Base-by-base conservation (phyloP, 306 rosid genomes). In the Dryas alaskensis region DNA sequence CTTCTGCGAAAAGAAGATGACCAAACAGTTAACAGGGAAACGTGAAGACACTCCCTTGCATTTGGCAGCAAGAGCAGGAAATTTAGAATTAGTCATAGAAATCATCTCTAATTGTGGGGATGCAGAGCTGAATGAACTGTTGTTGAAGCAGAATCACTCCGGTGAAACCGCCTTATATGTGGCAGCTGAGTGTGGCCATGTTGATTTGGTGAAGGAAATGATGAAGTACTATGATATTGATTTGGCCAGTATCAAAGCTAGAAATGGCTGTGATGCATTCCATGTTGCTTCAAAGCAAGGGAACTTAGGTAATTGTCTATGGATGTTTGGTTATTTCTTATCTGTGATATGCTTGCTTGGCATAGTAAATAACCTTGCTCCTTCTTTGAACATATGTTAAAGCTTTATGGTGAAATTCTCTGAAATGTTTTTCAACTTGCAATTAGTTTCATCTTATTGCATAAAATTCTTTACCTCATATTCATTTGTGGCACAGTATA, bases 201-300 rank as follows among this genome's bases (percentile, higher is more conserved):
- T 78, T 66, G 90, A 87, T 69, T 69, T 87, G 68, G 85, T 84
- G 59, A 84, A 87, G 80, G 87, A 74, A 75, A 64, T 89, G 86
- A 84, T 91, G 58, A 74, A 54, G 76, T 75, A 78, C 73, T 83
- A 82, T 69, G 90, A 91, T 72, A 27, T 63, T 80, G 76, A 84
- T 10, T 65, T 83, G 79, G 94, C 88, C 63, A 27, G 86, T 50
- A 45, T 65, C 73, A 91, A 84, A 82, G 94, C 97, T 81, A 78
- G 82, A 80, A 87, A 86, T 82, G 89, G 90, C 49, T 87, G 54
- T 43, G 97, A 91, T 76, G 90, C 97, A 48, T 91, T 91, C 65
- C 97, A 85, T 57, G 48, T 91, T 78, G 92, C 94, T 87, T 86
- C 97, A 74, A 89, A 89, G 81, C 87, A 85, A 79, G 97, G 94